phyloP scores from a whole-genome alignment of 2,329 filamentous ascomycete genomes.

The Juglanconis oblonga region DNA sequence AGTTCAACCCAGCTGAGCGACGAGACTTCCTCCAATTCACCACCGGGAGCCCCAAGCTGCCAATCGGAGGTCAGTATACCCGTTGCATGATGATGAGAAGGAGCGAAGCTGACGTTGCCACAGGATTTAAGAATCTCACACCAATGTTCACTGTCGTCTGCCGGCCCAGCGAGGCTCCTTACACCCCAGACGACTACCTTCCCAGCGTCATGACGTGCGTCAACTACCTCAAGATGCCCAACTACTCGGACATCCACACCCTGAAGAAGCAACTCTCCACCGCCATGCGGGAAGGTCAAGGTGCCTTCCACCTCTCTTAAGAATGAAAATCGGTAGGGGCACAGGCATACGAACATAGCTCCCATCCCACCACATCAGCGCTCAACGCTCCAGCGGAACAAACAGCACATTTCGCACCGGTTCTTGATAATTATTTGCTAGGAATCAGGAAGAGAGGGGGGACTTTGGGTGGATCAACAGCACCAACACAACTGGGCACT shows the following conservation, averaged over 20 bases:
- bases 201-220: slow-evolving; percentile 99
- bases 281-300: slow-evolving; percentile 93
- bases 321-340: background rate
- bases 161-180: slow-evolving; percentile 94
- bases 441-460: background rate
- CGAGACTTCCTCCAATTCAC: slow-evolving; percentile 97
- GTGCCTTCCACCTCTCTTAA: slow-evolving; percentile 93
- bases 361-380: background rate
- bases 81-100: background rate
- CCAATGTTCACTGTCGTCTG: slow-evolving; percentile 99
- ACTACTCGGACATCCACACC: slow-evolving; percentile 78
- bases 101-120: slow-evolving; percentile 24
- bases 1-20: slow-evolving; percentile 69
- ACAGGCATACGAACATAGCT: background rate
- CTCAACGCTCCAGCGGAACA: background rate
- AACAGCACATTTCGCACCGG: background rate
- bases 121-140: slow-evolving; percentile 93
- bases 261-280: slow-evolving; percentile 76
- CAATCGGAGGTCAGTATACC: slow-evolving; percentile 79
- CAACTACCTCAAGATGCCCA: slow-evolving; percentile 96
- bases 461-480: slow-evolving; percentile 13
- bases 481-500: background rate
- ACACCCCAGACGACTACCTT: slow-evolving; percentile 94
- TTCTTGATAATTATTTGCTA: slow-evolving; percentile 9
- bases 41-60: slow-evolving; percentile 94